Evolutionary conservation across 2,329 filamentous ascomycete genomes (phyloP).

Genomic region (Paraphaeosphaeria minitans): DNA sequence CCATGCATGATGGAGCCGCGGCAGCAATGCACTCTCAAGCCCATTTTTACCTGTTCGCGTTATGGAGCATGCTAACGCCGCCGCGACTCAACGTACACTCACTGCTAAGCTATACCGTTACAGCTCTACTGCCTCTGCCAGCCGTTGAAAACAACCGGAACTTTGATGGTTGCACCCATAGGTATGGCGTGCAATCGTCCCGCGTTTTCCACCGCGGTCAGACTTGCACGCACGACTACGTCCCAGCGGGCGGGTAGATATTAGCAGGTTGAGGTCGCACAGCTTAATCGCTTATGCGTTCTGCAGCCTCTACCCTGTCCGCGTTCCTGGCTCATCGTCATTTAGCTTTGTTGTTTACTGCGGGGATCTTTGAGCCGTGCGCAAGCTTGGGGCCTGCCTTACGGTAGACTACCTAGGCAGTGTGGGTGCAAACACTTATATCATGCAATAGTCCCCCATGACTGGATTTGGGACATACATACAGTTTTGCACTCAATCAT

Average conservation of each 20-base stretch:
- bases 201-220: background rate
- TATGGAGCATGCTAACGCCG: background rate
- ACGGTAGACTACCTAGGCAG: background rate
- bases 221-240: background rate
- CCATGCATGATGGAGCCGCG: slow-evolving; percentile 1
- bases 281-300: slow-evolving; percentile 24
- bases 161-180: background rate
- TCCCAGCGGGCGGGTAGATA: slow-evolving; percentile 4
- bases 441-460: background rate
- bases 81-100: background rate
- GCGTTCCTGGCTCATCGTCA: slow-evolving; percentile 23
- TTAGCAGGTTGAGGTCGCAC: slow-evolving; percentile 9
- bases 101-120: background rate
- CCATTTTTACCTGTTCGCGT: slow-evolving; percentile 4
- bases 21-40: slow-evolving; percentile 1
- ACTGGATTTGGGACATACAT: background rate
- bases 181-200: background rate
- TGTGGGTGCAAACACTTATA: slow-evolving; percentile 5
- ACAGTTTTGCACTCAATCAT: background rate
- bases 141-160: background rate
- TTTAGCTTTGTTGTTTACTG: slow-evolving; percentile 18
- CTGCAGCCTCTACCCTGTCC: slow-evolving; percentile 18
- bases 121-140: background rate
- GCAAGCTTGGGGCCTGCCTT: background rate
- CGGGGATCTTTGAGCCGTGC: slow-evolving; percentile 22